phyloP scores from a whole-genome alignment of 768 basidiomycete species.

The Pleurotus tuoliensis region DNA sequence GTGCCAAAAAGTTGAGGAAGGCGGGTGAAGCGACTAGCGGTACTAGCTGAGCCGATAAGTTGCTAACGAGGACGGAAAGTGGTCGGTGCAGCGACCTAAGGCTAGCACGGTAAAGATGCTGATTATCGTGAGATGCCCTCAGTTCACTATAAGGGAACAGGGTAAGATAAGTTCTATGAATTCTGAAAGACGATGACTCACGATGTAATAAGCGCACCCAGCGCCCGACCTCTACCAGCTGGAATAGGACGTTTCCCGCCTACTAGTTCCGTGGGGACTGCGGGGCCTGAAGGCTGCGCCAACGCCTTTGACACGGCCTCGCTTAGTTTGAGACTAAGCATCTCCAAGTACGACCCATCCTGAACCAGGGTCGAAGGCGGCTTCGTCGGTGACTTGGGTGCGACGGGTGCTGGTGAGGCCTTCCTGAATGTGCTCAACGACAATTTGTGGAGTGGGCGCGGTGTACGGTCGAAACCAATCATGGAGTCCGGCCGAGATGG shows the following conservation, averaged over 20 bases:
- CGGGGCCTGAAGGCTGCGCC: conserved; percentile 57
- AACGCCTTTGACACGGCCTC: conserved; percentile 80
- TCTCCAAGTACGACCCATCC: conserved; percentile 78
- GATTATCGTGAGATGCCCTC: conserved; percentile 57
- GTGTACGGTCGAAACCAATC: conserved; percentile 35
- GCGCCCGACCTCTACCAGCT: conserved; percentile 60
- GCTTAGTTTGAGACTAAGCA: conserved; percentile 71
- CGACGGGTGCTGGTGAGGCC: conserved; percentile 42
- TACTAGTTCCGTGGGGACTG: conserved; percentile 47
- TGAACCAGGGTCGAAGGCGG: conserved; percentile 51
- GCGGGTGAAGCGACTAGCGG: conserved; percentile 63
- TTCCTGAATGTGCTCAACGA: conserved; percentile 58
- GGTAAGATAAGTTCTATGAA: conserved; percentile 9
- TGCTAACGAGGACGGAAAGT: conserved; percentile 68
- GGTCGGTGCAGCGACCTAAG: conserved; percentile 73
- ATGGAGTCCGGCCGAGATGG: conserved; percentile 34
- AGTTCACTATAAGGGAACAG: conserved; percentile 51
- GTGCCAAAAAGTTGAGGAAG: conserved; percentile 50
- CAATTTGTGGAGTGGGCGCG: conserved; percentile 54
- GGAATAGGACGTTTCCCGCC: conserved; percentile 71
- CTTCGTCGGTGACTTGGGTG: conserved; percentile 22
- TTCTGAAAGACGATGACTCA: conserved; percentile 34
- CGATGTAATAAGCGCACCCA: conserved; percentile 70
- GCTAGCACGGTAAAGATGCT: conserved; percentile 64
- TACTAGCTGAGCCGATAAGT: conserved; percentile 63